Evolutionary conservation across 345 rosid species (phyloP).

Genomic region (Arabidopsis thaliana): TAIR10.1 NC_003071.7:10659001-10659500

Average conservation of each 20-base stretch:
- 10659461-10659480: background rate
- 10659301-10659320: conserved; percentile 69
- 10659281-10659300: conserved; percentile 80
- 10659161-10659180: conserved; percentile 68
- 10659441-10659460: background rate
- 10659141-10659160: conserved; percentile 79
- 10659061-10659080: conserved; percentile 85
- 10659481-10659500: conserved; percentile 14
- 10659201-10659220: conserved; percentile 78
- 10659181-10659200: conserved; percentile 78
- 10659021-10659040: conserved; percentile 66
- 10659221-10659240: conserved; percentile 86
- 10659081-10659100: conserved; percentile 79
- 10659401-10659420: conserved; percentile 58
- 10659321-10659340: conserved; percentile 59
- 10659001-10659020: conserved; percentile 80
- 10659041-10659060: conserved; percentile 65
- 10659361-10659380: conserved; percentile 59
- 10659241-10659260: conserved; percentile 57
- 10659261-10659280: conserved; percentile 59
- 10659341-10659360: conserved; percentile 60
- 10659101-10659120: conserved; percentile 71
- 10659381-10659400: conserved; percentile 66
- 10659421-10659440: conserved; percentile 37
- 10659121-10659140: conserved; percentile 65